Conservation (phyloP, 257 asterid species). For the Apocynum venetum region DNA sequence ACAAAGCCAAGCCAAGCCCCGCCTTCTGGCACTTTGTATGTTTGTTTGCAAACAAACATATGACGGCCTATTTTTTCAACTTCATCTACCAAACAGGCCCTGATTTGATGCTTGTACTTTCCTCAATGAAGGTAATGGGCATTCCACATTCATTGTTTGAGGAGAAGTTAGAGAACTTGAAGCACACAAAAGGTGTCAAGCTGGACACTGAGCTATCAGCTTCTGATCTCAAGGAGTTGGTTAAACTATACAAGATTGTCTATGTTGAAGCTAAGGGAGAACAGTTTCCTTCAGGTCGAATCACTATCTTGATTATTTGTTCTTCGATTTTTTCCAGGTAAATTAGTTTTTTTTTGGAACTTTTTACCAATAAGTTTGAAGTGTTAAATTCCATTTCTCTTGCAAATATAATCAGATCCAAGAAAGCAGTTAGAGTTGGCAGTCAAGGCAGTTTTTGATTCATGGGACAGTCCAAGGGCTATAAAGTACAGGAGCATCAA, state of each 20-base stretch:
- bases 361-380: background rate
- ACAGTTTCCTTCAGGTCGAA: slow-evolving; percentile 78
- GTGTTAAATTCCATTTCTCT: slow-evolving; percentile 4
- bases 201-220: slow-evolving; percentile 85
- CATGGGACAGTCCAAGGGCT: slow-evolving; percentile 98
- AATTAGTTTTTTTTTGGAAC: background rate
- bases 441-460: slow-evolving; percentile 79
- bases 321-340: no score
- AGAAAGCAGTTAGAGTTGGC: slow-evolving; percentile 82
- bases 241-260: slow-evolving; percentile 78
- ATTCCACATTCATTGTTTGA: slow-evolving; percentile 79
- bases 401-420: slow-evolving; percentile 48
- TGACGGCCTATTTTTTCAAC: no score
- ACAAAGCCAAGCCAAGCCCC: no score
- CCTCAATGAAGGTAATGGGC: slow-evolving; percentile 68
- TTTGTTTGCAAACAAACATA: no score
- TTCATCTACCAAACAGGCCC: no score
- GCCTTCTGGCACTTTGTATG: no score
- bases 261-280: slow-evolving; percentile 71
- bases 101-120: background rate
- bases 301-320: background rate
- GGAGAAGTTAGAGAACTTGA: slow-evolving; percentile 68
- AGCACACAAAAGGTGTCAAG: slow-evolving; percentile 46
- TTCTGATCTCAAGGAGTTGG: slow-evolving; percentile 75
- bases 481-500: slow-evolving; percentile 75